These are phyloP conservation scores for Leccinum sublutescens DNA, from an alignment of 768 basidiomycete species.

Conservation along the genomic window DNA sequence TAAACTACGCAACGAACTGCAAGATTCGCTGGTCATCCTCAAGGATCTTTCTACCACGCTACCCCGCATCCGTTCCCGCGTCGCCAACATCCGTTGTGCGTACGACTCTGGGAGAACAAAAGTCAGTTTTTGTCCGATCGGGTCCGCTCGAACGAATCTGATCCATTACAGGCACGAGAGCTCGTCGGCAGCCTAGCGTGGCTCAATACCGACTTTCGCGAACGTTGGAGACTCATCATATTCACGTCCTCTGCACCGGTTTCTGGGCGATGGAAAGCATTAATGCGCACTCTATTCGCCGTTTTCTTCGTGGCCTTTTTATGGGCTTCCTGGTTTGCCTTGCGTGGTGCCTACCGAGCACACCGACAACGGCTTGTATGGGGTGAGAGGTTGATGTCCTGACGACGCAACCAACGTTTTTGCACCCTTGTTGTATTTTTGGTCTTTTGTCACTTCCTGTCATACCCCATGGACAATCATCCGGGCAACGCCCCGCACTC, in stretches of 20 bases:
- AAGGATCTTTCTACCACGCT: conserved; percentile 55
- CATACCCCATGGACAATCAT: neutral
- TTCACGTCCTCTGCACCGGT: conserved; percentile 74
- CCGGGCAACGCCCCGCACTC: neutral
- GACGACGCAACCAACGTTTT: conserved; percentile 8
- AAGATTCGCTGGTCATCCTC: conserved; percentile 58
- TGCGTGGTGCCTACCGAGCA: conserved; percentile 68
- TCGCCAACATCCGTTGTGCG: conserved; percentile 57
- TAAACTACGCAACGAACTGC: conserved; percentile 57
- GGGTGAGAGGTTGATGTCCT: conserved; percentile 79
- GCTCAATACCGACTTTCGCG: conserved; percentile 77
- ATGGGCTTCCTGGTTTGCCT: conserved; percentile 58
- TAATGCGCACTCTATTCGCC: conserved; percentile 60
- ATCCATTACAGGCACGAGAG: conserved; percentile 51
- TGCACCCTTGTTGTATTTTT: neutral
- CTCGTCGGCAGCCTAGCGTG: conserved; percentile 67
- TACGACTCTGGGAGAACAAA: conserved; percentile 73
- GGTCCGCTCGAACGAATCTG: neutral
- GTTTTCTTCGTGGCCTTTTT: conserved; percentile 56
- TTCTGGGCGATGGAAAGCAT: conserved; percentile 64
- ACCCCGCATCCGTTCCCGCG: conserved; percentile 60
- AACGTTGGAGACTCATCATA: conserved; percentile 71
- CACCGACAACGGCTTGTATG: conserved; percentile 74
- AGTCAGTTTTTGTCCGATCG: conserved; percentile 35
- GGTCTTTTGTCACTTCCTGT: neutral